Evolutionary conservation across 2,329 filamentous ascomycete species (phyloP).

Genomic region (Ustilaginoidea virens): DNA sequence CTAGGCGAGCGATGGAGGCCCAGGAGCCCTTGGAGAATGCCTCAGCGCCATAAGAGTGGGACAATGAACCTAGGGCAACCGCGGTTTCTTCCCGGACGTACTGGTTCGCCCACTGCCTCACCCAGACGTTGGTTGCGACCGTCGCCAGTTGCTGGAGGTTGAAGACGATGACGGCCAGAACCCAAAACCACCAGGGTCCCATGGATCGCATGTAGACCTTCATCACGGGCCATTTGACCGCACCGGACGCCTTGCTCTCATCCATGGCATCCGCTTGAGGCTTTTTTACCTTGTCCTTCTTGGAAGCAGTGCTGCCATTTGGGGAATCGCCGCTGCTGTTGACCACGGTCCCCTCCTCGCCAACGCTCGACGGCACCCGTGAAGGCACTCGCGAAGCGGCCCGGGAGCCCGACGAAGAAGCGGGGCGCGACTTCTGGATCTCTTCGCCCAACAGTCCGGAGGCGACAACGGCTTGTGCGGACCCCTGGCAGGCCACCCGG

Average conservation of each 20-base stretch:
- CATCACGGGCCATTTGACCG: constrained; percentile 79
- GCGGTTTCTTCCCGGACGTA: constrained; percentile 38
- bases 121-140: constrained; percentile 87
- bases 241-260: constrained; percentile 70
- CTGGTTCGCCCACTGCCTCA: constrained; percentile 86
- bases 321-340: constrained; percentile 31
- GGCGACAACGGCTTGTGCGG: constrained; percentile 60
- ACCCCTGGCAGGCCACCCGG: constrained; percentile 60
- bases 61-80: constrained; percentile 9
- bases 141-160: constrained; percentile 68
- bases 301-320: constrained; percentile 29
- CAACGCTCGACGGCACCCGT: constrained; percentile 59
- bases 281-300: constrained; percentile 29
- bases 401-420: constrained; percentile 54
- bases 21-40: constrained; percentile 16
- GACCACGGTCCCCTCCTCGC: constrained; percentile 45
- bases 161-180: constrained; percentile 60
- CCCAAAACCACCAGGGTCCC: constrained; percentile 97
- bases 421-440: constrained; percentile 53
- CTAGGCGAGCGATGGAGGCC: constrained; percentile 22
- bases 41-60: constrained; percentile 11
- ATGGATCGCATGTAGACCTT: constrained; percentile 74
- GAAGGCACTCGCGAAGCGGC: constrained; percentile 67
- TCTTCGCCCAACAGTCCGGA: constrained; percentile 87
- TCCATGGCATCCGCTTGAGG: constrained; percentile 40